Evolutionary conservation across 495 filamentous ascomycete species (phyloP), one percentile per base, ranked within the genome.

Genomic region (Poronia punctata): DNA sequence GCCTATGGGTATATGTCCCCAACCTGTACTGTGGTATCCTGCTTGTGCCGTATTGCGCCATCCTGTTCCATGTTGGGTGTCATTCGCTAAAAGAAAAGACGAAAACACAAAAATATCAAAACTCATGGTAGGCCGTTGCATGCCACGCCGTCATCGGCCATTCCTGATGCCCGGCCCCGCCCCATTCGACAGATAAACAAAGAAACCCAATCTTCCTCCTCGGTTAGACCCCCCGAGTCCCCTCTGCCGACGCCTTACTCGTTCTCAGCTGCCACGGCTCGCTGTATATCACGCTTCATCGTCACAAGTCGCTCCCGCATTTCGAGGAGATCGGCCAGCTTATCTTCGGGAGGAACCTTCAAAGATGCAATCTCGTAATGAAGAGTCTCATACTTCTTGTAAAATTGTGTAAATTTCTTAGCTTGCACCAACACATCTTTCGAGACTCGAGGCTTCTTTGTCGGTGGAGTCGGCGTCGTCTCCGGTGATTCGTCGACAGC

Each of bases 211-310:
- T 35, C 30, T 11, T n/a, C n/a, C n/a, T n/a, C n/a, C n/a, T n/a
- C n/a, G n/a, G n/a, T n/a, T n/a, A n/a, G n/a, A n/a, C n/a, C n/a
- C n/a, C n/a, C n/a, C n/a, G n/a, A n/a, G n/a, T n/a, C n/a, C n/a
- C n/a, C n/a, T n/a, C n/a, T n/a, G n/a, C n/a, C n/a, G n/a, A n/a
- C n/a, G n/a, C n/a, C n/a, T n/a, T n/a, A n/a, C n/a, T n/a, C n/a
- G n/a, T n/a, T n/a, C n/a, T 11, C 27, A n/a, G 55, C 11, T 10
- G 73, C 67, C 25, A 57, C 61, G 19, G 61, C 60, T 34, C 67
- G 65, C 58, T 76, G 77, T 31, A 88, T 86, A 31, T 85, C 74
- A 36, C 63, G 62, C 64, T 88, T 88, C 74, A 84, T 76, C 10
- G 43, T 49, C 30, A 70, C 61, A 23, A 88, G 65, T 11, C 71